Conservation (phyloP, 2,329 filamentous ascomycete species). For the Colletotrichum musae region DNA sequence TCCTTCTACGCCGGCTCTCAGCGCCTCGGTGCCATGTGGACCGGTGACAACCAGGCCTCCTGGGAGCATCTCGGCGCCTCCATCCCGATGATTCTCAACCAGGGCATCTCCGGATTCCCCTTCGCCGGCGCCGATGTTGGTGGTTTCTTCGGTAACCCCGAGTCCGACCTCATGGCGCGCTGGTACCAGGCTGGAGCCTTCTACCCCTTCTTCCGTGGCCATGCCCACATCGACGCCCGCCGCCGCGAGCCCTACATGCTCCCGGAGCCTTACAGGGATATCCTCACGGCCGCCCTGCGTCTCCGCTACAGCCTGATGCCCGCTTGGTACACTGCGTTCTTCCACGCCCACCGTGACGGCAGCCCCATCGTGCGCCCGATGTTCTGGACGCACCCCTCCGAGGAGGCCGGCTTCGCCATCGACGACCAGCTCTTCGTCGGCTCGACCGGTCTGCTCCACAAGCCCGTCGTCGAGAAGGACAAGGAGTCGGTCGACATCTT, state of each 20-base stretch:
- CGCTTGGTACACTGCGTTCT: conserved; percentile 97
- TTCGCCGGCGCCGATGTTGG: conserved; percentile 97
- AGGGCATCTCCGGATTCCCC: conserved; percentile 93
- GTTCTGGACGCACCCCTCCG: conserved; percentile 90
- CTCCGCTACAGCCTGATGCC: conserved; percentile 92
- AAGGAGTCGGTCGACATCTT: conserved; percentile 83
- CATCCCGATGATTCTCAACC: conserved; percentile 93
- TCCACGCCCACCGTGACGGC: conserved; percentile 85
- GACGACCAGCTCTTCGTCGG: conserved; percentile 97
- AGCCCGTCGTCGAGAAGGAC: conserved; percentile 87
- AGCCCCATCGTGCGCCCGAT: conserved; percentile 92
- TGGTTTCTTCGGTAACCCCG: conserved; percentile 97
- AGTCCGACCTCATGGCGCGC: conserved; percentile 89
- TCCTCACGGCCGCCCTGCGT: conserved; percentile 89
- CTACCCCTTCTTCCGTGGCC: conserved; percentile 98
- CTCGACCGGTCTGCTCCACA: conserved; percentile 89
- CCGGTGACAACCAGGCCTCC: conserved; percentile 93
- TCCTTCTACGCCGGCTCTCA: conserved; percentile 95
- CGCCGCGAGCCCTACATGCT: conserved; percentile 93
- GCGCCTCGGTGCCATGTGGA: conserved; percentile 96
- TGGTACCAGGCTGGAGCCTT: conserved; percentile 98
- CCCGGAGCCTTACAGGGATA: conserved; percentile 86
- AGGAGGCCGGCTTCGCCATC: conserved; percentile 88
- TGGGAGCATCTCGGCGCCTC: conserved; percentile 94
- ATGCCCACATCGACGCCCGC: conserved; percentile 96